Evolutionary conservation across 2,329 filamentous ascomycete species (phyloP), one percentile per base, ranked within the genome.

Genomic region (Biscogniauxia marginata): DNA sequence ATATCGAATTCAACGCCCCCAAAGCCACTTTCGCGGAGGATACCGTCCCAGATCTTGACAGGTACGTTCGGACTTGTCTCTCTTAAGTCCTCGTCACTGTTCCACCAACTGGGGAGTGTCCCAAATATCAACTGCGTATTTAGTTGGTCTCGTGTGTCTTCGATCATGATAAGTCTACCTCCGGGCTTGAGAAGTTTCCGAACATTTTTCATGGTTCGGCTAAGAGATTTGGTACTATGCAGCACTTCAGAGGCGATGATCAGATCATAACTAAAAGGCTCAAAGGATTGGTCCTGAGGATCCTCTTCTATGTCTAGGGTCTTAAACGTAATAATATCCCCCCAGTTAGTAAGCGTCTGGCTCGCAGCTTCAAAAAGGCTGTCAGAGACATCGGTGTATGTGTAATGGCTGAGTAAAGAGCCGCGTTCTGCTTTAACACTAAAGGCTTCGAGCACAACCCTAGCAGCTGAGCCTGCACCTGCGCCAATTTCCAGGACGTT

Each of bases 61-160:
- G 51, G 18, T 7, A 52, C 46, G 19, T 46, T 45, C 6, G 58
- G 52, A 13, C 51, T 46, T 7, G 19, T 25, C 9, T 34, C 13
- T 6, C 51, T 21, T 11, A 13, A 21, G 22, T 52, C 13, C 39
- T 62, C 57, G 20, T 57, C 55, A 4, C 53, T 25, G 4, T 39
- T 23, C 57, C 55, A 62, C 60, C 56, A 63, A 2, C 53, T 52
- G 2, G 55, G 52, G 3, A 61, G 34, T 2, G 44, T 54, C n/a
- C 60, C 56, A 7, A 59, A 59, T 4, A 51, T 47, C 3, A 59
- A 18, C 11, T 56, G 53, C 1, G 21, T 22, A n/a, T 54, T 48
- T 1, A 56, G 50, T 3, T 21, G 39, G 16, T 56, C 50, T 9
- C 18, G 22, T 6, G 55, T 58, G 6, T 34, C 16, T 25, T 59